Evolutionary conservation across 805 yeast genomes (phyloP).

Genomic region (Cyberlindnera saturnus): DNA sequence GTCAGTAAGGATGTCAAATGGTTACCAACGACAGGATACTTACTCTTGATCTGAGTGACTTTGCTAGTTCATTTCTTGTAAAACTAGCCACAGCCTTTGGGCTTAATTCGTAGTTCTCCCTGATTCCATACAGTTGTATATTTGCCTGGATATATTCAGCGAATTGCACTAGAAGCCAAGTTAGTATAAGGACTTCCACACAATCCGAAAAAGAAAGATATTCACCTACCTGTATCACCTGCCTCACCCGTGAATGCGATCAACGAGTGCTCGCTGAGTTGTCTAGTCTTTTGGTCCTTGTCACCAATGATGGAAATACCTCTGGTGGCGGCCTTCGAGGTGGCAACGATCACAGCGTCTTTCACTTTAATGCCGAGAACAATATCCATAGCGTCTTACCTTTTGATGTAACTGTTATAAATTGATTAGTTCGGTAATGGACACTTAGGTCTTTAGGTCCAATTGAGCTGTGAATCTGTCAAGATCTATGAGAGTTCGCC

Average conservation of each 20-base stretch:
- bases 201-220: not conserved
- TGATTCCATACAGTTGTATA: slow-evolving; percentile 77
- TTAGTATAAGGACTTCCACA: slow-evolving; percentile 4
- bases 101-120: slow-evolving; percentile 75
- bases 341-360: slow-evolving; percentile 80
- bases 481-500: not conserved
- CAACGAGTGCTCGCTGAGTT: slow-evolving; percentile 66
- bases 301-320: slow-evolving; percentile 79
- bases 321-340: slow-evolving; percentile 91
- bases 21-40: slow-evolving; percentile 8
- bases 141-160: slow-evolving; percentile 94
- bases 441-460: not conserved
- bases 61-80: slow-evolving; percentile 83
- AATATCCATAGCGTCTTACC: slow-evolving; percentile 62
- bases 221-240: slow-evolving; percentile 68
- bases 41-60: slow-evolving; percentile 76
- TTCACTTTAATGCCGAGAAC: slow-evolving; percentile 78
- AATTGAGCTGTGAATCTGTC: slow-evolving; percentile 1
- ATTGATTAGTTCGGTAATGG: not conserved
- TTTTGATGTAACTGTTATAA: too few relatives aligned
- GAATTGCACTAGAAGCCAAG: slow-evolving; percentile 52
- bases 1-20: slow-evolving; percentile 5
- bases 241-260: slow-evolving; percentile 94
- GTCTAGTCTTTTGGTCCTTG: slow-evolving; percentile 74
- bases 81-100: slow-evolving; percentile 86